Base-by-base conservation (phyloP, 345 rosid species). In the Salix koriyanagi region DNA sequence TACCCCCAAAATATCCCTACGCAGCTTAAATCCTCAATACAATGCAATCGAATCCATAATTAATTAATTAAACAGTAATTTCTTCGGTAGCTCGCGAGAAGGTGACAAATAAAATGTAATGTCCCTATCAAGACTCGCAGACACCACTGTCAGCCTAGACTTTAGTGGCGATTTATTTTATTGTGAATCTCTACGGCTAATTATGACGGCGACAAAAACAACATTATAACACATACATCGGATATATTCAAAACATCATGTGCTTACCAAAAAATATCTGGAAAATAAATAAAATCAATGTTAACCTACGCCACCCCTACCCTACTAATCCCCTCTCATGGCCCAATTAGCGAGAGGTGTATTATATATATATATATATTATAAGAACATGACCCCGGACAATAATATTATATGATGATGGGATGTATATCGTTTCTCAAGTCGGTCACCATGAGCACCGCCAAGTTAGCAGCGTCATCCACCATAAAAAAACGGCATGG, bases 51-150 rank as follows among this genome's bases (percentile, higher is more conserved):
- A 36, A 34, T 34, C 36, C 36, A 34, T 41, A 28, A 30, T 30
- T 30, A 32, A 34, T 34, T 42, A 42, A 10, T 42, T 42, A 42
- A 0, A 42, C 14, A 42, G 46, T 42, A 14, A 42, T 58, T 1
- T 8, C 14, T 7, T 58, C 14, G 1, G 0, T n/a, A n/a, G 64
- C 28, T 58, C 60, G 42, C n/a, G 36, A 42, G 15, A 75, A 48
- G 34, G 71, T 66, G 66, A 36, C 14, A n/a, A 15, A 58, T 10
- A 74, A 64, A 65, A 75, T 75, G 65, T 65, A 50, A 65, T 19
- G 54, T 54, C 72, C 54, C 26, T 67, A 11, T 75, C 78, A 1
- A 52, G 58, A 34, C 23, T 5, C 16, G n/a, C 12, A 46, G 13
- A 32, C 30, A 28, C 14, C 61, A 39, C 64, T 46, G 18, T 36